Evolutionary conservation across 805 yeast genomes (phyloP).

Genomic region (Candida nemodendra): DNA sequence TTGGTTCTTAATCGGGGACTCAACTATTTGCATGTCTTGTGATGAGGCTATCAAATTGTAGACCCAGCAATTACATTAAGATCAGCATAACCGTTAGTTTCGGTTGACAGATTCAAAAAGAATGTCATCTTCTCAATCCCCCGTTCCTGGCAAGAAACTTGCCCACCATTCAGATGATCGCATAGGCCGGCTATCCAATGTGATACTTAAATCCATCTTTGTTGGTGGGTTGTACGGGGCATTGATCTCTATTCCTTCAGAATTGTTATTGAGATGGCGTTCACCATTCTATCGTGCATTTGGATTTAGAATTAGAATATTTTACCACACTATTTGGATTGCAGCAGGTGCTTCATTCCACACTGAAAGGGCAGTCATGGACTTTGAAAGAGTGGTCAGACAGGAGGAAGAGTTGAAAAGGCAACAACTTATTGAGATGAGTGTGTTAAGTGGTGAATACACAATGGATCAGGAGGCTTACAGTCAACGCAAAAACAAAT

Average conservation of each 20-base stretch:
- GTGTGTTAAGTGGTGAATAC: constrained; percentile 33
- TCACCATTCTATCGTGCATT: constrained; percentile 38
- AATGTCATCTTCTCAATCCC: too few relatives aligned
- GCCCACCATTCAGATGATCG: constrained; percentile 27
- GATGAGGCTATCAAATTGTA: too few relatives aligned
- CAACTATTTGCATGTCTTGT: too few relatives aligned
- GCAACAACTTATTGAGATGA: constrained; percentile 32
- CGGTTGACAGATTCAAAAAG: too few relatives aligned
- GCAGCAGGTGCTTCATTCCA: constrained; percentile 36
- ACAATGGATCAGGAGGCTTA: constrained; percentile 29
- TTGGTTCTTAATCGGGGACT: too few relatives aligned
- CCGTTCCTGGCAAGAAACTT: too few relatives aligned
- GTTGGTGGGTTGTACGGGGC: constrained; percentile 39
- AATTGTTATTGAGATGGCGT: constrained; percentile 35
- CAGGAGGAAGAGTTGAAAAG: constrained; percentile 33
- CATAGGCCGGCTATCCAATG: constrained; percentile 25
- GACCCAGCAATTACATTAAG: too few relatives aligned
- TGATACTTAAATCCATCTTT: constrained; percentile 32
- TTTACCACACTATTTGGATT: constrained; percentile 38
- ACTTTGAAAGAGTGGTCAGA: constrained; percentile 31
- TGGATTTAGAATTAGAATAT: constrained; percentile 35
- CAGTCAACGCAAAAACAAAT: constrained; percentile 4
- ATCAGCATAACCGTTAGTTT: too few relatives aligned
- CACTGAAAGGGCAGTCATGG: constrained; percentile 35
- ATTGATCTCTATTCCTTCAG: constrained; percentile 36